phyloP scores from a whole-genome alignment of 78 protist genomes.

The Dictyostelium brefeldianum region DNA sequence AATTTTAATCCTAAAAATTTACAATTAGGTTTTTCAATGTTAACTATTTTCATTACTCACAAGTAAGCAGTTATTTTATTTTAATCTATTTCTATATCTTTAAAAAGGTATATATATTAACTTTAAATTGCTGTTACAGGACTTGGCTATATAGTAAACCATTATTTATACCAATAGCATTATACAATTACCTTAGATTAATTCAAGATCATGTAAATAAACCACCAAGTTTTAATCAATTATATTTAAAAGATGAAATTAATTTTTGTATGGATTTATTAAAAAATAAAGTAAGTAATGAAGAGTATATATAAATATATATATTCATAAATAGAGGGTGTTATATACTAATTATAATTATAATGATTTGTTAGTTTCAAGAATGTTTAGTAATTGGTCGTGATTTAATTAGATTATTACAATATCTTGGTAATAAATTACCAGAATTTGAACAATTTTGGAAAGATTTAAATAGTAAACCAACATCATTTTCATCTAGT shows the following conservation, averaged over 20 bases:
- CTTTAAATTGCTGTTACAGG: neutral
- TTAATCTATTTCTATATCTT: neutral
- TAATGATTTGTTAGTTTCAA: constrained; percentile 16
- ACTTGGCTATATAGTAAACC: constrained; percentile 51
- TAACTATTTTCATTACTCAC: constrained; percentile 31
- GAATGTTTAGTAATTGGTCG: constrained; percentile 83
- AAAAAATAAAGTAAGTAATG: constrained; percentile 43
- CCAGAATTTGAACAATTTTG: constrained; percentile 79
- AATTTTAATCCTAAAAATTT: constrained; percentile 42
- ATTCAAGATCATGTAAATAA: constrained; percentile 74
- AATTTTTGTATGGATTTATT: constrained; percentile 64
- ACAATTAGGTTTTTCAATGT: constrained; percentile 8
- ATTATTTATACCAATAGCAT: constrained; percentile 49
- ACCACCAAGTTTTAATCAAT: constrained; percentile 11
- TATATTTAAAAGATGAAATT: constrained; percentile 32
- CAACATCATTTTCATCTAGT: constrained; percentile 14
- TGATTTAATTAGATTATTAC: constrained; percentile 81
- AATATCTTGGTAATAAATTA: constrained; percentile 51
- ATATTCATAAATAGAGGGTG: neutral
- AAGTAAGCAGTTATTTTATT: neutral
- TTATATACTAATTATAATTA: neutral
- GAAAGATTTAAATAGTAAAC: constrained; percentile 51
- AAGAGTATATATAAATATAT: neutral
- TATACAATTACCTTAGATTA: constrained; percentile 59
- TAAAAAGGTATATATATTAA: neutral